A percentile compares a stretch with the other conserved stretches of the same genome.
phyloP scores from a whole-genome alignment of 306 rosid genomes.

The Herpetospermum pedunculosum region DNA sequence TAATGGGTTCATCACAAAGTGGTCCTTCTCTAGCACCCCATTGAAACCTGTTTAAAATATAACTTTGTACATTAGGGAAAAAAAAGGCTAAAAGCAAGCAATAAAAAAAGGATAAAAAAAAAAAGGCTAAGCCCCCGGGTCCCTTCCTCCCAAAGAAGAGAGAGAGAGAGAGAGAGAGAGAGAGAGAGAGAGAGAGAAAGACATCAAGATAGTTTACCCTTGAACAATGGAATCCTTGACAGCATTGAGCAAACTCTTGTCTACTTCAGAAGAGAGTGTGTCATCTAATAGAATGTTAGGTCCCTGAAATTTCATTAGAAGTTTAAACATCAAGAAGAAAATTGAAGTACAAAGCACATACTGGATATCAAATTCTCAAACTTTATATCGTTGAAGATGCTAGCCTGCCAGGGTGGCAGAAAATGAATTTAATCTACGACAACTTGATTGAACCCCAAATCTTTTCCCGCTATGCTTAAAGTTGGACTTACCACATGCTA shows the following conservation, averaged over 20 bases:
- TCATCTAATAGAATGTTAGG: slow-evolving; percentile 91
- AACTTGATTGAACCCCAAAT: neutral
- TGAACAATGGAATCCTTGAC: slow-evolving; percentile 95
- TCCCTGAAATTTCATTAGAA: slow-evolving; percentile 39
- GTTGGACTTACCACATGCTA: neutral
- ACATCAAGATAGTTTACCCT: slow-evolving; percentile 45
- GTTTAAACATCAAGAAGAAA: neutral
- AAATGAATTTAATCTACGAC: neutral
- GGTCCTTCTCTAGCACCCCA: slow-evolving; percentile 99
- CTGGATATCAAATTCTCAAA: neutral
- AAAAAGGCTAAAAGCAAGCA: slow-evolving; percentile 1
- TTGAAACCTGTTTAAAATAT: slow-evolving; percentile 56
- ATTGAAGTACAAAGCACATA: neutral
- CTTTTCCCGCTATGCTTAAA: neutral
- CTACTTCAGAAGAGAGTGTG: slow-evolving; percentile 92
- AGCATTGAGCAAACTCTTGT: slow-evolving; percentile 71
- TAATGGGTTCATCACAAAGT: slow-evolving; percentile 90
- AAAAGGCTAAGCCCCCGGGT: neutral
- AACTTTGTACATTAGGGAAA: neutral
- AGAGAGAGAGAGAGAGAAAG: neutral
- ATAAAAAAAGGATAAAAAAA: neutral
- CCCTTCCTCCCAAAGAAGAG: neutral
- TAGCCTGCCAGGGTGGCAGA: neutral
- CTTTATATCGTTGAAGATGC: neutral
- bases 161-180: neutral